A percentile compares a stretch with the other conserved stretches of the same genome.
phyloP scores from a whole-genome alignment of 768 basidiomycete species.

The Leccinellum luteum region DNA sequence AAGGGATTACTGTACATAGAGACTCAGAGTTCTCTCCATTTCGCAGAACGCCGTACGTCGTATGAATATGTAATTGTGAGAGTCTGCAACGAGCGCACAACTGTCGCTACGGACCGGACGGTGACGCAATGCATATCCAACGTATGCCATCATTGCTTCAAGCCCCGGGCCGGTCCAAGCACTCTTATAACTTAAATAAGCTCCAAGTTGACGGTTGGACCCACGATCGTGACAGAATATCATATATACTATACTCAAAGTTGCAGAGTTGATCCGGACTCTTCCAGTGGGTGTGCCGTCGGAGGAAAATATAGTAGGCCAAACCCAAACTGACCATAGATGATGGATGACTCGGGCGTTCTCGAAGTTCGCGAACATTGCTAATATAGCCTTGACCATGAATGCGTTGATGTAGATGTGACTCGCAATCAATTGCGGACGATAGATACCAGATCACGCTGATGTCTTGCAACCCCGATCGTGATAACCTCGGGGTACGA shows the following conservation, averaged over 20 bases:
- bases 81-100: too few species aligned
- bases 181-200: neutral
- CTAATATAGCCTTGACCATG: neutral
- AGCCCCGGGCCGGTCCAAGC: neutral
- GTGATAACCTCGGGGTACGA: neutral
- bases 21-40: too few species aligned
- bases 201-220: neutral
- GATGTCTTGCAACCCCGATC: neutral
- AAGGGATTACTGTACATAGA: too few species aligned
- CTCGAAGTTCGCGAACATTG: neutral
- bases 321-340: neutral
- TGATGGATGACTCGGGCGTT: neutral
- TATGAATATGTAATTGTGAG: too few species aligned
- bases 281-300: neutral
- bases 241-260: neutral
- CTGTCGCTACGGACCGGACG: neutral
- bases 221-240: neutral
- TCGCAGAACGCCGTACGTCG: too few species aligned
- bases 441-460: neutral
- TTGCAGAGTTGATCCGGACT: neutral
- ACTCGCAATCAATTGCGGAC: neutral
- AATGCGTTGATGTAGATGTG: neutral
- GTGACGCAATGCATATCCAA: neutral
- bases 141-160: neutral
- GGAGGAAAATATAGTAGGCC: too few species aligned